Percentiles rank a stretch among this genome's conserved stretches.
phyloP scores from a whole-genome alignment of 2,329 filamentous ascomycete genomes.

The Botrytis sinoallii region DNA sequence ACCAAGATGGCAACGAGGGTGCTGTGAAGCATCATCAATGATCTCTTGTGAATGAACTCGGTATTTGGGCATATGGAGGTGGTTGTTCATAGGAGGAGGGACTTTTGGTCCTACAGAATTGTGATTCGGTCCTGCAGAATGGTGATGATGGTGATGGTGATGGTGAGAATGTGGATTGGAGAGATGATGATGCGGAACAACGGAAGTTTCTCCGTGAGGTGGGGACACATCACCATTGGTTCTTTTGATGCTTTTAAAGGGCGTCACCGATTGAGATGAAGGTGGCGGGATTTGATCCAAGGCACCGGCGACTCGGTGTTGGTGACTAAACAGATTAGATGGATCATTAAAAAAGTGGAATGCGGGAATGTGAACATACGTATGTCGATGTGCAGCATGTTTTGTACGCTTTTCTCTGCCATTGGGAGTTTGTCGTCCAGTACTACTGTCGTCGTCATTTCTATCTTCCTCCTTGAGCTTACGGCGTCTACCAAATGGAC shows the following conservation, averaged over 20 bases:
- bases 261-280: conserved; percentile 41
- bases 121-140: conserved; percentile 40
- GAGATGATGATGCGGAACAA: conserved; percentile 36
- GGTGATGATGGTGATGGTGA: conserved; percentile 45
- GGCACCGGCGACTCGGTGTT: conserved; percentile 53
- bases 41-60: conserved; percentile 68
- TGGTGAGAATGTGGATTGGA: conserved; percentile 8
- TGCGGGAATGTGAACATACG: conserved; percentile 43
- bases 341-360: conserved; percentile 26
- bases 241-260: conserved; percentile 52
- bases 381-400: conserved; percentile 41
- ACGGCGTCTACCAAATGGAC: conserved; percentile 47
- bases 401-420: conserved; percentile 64
- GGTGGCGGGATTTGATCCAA: conserved; percentile 47
- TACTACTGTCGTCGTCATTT: conserved; percentile 65
- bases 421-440: conserved; percentile 59
- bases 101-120: conserved; percentile 39
- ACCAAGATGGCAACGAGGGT: conserved; percentile 77
- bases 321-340: conserved; percentile 41
- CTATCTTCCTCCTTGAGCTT: conserved; percentile 74
- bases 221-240: conserved; percentile 45
- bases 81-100: conserved; percentile 37
- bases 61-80: conserved; percentile 60
- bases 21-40: conserved; percentile 65
- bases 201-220: conserved; percentile 36